Evolutionary conservation across 371 early-diverging fungal species (phyloP), one percentile per base, ranked within the genome.

Genomic region (Mucor circinelloides): DNA sequence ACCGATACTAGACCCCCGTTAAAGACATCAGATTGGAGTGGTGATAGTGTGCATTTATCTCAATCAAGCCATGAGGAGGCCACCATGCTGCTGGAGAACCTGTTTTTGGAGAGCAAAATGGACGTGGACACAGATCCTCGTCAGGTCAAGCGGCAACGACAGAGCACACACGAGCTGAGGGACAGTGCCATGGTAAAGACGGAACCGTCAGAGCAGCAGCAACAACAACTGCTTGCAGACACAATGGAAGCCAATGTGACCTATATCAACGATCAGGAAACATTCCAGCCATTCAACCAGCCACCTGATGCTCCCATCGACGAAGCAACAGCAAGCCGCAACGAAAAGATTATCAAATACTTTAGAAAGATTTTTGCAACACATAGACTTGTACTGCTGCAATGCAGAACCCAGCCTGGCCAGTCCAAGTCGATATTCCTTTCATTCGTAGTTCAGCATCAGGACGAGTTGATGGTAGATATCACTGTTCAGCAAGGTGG

Each of bases 361-460:
- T 58, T 58, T 34, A 58, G 25, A 58, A 58, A 58, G 19, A 8
- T 58, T 9, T 58, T 58, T 23, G 13, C 7, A 4, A 6, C 32
- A 9, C 34, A 58, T 13, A 32, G 36, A 21, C 58, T 23, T 23
- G 17, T 58, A 5, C 12, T 58, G 36, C 2, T 21, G 1, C 31
- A 55, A 15, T 38, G 56, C 1, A 5, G 40, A 19, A 56, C 42
- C 12, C 3, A 30, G 15, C 65, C 65, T 13, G 65, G 65, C 3
- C 65, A 64, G 25, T 57, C 58, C 7, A 64, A 64, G n/a, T 34
- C 34, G 57, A 27, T 64, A 4, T 64, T 64, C 23, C 31, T 64
- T n/a, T 64, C 65, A 4, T 31, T 64, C 0, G 58, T 64, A 7
- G 34, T 64, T 0, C 65, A 57, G 15, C 36, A 46, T 32, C 25